Evolutionary conservation across 2,329 filamentous ascomycete genomes (phyloP), one percentile per base, ranked within the genome.

Genomic region (Trichoderma sp.): DNA sequence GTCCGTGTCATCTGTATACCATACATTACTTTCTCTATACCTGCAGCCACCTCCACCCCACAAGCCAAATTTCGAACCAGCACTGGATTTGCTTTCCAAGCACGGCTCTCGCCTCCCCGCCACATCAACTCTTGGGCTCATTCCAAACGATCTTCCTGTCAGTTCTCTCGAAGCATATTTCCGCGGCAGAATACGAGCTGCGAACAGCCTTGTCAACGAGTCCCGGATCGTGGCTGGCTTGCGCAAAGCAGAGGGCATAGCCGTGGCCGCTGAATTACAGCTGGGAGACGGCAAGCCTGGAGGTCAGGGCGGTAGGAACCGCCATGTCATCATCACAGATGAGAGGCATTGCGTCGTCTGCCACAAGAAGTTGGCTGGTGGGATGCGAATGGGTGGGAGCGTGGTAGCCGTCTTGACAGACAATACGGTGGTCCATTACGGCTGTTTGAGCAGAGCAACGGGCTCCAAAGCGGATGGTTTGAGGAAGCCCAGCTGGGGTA

Each of bases 101-200:
- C 97, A 99, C 82, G 97, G 97, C 65, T 95, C 96, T 12, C 93
- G 97, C 12, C 90, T 99, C 6, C 96, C 97, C 0, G 95, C 97
- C 0, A 91, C 92, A 5, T 96, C 94, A 41, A 97, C 96, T 0
- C 88, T 99, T 8, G 91, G 93, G 24, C 89, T 99, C 27, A 95
- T 99, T 62, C 97, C 97, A 0, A 90, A 94, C 76, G 88, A 90
- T 4, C 90, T 98, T 8, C 93, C 95, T 0, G 91, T 98, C 8
- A 87, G 89, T 50, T 91, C 97, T 75, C 90, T 99, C 0, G 94
- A 95, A 80, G 93, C 93, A 16, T 99, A 99, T 85, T 98, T 99
- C 87, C 91, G 92, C 50, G 95, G 95, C 12, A 92, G 96, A 27
- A 98, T 98, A 80, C 92, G 97, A 24, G 92, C 93, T 12, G 95